Percentiles rank a stretch among this genome's conserved stretches.
Conservation (phyloP, 2,329 filamentous ascomycete species). For the Herpomyces periplanetae region DNA sequence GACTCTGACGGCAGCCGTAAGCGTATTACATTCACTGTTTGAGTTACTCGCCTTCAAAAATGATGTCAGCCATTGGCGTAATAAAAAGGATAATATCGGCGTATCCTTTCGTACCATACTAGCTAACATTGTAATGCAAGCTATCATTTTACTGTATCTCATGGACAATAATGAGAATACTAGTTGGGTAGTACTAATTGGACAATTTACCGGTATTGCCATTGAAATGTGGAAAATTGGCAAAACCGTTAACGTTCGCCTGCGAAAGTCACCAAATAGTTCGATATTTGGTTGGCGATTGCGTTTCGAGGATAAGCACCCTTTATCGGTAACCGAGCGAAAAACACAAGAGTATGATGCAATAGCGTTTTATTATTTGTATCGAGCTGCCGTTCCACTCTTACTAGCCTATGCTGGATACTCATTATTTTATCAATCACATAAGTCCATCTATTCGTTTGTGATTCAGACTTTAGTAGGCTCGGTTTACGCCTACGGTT, state of each 20-base stretch:
- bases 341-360: constrained; percentile 96
- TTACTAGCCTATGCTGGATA: constrained; percentile 62
- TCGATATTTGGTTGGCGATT: constrained; percentile 8
- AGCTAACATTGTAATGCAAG: constrained; percentile 90
- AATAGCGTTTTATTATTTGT: constrained; percentile 91
- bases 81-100: constrained; percentile 97
- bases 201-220: constrained; percentile 46
- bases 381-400: constrained; percentile 56
- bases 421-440: constrained; percentile 58
- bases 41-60: constrained; percentile 88
- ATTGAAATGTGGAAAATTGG: constrained; percentile 81
- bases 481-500: constrained; percentile 86
- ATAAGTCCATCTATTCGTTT: constrained; percentile 96
- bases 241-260: constrained; percentile 54
- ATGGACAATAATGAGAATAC: constrained; percentile 92
- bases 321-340: constrained; percentile 69
- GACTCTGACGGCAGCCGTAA: constrained; percentile 42
- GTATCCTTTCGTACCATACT: constrained; percentile 85
- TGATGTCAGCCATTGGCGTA: constrained; percentile 87
- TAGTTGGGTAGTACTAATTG: constrained; percentile 90
- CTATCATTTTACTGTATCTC: constrained; percentile 76
- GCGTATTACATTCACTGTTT: constrained; percentile 63
- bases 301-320: constrained; percentile 78
- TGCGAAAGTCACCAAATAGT: constrained; percentile 28
- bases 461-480: constrained; percentile 78